phyloP scores from a whole-genome alignment of 306 rosid species.

The Arachis hypogaea region DNA sequence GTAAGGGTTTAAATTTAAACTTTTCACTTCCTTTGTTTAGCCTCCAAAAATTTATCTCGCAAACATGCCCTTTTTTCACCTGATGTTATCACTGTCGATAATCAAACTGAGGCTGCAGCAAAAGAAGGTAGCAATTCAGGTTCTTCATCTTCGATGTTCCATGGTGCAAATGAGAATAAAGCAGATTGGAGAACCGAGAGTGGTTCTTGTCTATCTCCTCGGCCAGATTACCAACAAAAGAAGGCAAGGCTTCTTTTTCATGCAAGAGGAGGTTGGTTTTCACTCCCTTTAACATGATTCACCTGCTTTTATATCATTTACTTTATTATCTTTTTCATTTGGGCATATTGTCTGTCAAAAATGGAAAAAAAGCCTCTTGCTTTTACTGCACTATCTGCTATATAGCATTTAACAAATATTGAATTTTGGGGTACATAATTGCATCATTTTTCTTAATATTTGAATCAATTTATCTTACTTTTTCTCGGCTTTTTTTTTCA shows the following conservation, averaged over 20 bases:
- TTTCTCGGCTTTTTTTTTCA: background rate
- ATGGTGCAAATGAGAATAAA: too few species aligned
- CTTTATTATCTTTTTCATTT: background rate
- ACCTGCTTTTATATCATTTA: background rate
- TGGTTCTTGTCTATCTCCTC: slow-evolving; percentile 49
- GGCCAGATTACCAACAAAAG: slow-evolving; percentile 70
- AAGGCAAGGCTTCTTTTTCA: slow-evolving; percentile 74
- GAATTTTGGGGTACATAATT: background rate
- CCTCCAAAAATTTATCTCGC: too few species aligned
- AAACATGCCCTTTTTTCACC: too few species aligned
- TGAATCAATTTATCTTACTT: background rate
- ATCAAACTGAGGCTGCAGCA: too few species aligned
- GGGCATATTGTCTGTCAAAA: slow-evolving; percentile 33
- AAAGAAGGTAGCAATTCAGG: too few species aligned
- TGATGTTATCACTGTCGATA: too few species aligned
- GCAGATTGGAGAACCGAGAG: slow-evolving; percentile 45
- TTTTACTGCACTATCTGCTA: background rate
- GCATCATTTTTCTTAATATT: background rate
- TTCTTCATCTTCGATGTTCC: too few species aligned
- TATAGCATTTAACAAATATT: slow-evolving; percentile 4
- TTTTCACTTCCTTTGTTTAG: too few species aligned
- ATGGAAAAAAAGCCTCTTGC: slow-evolving; percentile 13
- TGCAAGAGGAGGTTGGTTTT: slow-evolving; percentile 89
- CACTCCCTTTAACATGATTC: background rate
- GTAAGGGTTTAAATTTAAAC: too few species aligned